Conservation (phyloP, 2,329 filamentous ascomycete genomes). For the Ophiostoma perfectum region DNA sequence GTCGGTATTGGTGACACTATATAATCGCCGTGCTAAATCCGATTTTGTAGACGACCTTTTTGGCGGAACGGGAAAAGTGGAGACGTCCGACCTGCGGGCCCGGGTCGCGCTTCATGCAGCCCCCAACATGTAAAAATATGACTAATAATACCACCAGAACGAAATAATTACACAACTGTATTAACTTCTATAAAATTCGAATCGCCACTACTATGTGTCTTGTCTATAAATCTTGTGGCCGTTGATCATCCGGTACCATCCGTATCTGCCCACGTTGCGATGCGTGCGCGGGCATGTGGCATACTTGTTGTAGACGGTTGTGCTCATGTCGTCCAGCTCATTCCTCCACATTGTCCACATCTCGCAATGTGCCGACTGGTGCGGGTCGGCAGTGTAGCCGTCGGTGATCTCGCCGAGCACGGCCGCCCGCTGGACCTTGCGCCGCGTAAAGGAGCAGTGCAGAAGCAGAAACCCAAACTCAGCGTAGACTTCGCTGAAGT, state of each 20-base stretch:
- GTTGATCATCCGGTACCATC: constrained; percentile 22
- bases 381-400: constrained; percentile 20
- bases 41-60: background rate
- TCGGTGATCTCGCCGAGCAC: constrained; percentile 18
- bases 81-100: background rate
- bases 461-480: constrained; percentile 13
- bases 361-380: constrained; percentile 22
- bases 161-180: background rate
- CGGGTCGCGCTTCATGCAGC: background rate
- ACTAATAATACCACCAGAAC: background rate
- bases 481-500: constrained; percentile 19
- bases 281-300: constrained; percentile 12
- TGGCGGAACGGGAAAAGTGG: background rate
- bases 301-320: constrained; percentile 21
- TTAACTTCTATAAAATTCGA: background rate
- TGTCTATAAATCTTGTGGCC: constrained; percentile 19
- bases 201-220: background rate
- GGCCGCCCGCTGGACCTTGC: constrained; percentile 17
- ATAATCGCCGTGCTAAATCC: background rate
- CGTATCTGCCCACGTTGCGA: constrained; percentile 16
- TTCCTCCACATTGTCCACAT: constrained; percentile 17
- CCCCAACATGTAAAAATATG: background rate
- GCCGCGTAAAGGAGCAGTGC: constrained; percentile 20
- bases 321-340: constrained; percentile 11
- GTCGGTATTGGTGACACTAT: background rate